phyloP scores from a whole-genome alignment of 805 yeast species.

The Cephaloascus fragrans region DNA sequence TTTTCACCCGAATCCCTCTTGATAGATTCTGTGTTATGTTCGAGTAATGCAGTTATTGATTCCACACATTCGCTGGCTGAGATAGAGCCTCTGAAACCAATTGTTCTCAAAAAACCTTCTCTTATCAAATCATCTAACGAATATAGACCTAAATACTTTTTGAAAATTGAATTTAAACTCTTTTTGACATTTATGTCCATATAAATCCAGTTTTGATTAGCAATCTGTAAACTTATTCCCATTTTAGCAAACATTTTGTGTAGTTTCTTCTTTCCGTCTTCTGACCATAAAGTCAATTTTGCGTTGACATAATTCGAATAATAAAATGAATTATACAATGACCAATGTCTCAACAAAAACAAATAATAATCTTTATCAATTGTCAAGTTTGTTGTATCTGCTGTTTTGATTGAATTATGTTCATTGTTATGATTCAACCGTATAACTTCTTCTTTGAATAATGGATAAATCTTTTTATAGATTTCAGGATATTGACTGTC shows the following conservation, averaged over 20 bases:
- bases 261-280: slow-evolving; percentile 76
- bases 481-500: slow-evolving; percentile 67
- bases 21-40: slow-evolving; percentile 38
- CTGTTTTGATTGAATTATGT: slow-evolving; percentile 14
- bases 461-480: slow-evolving; percentile 61
- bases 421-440: slow-evolving; percentile 42
- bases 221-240: slow-evolving; percentile 87
- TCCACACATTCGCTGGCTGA: slow-evolving; percentile 94
- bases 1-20: slow-evolving; percentile 11
- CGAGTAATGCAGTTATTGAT: slow-evolving; percentile 75
- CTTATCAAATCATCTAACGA: slow-evolving; percentile 77
- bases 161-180: slow-evolving; percentile 59
- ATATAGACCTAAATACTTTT: slow-evolving; percentile 59
- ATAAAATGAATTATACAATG: slow-evolving; percentile 80
- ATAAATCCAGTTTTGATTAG: slow-evolving; percentile 88
- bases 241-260: slow-evolving; percentile 92
- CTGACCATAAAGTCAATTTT: slow-evolving; percentile 80
- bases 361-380: slow-evolving; percentile 80
- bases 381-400: slow-evolving; percentile 36
- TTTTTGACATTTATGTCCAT: slow-evolving; percentile 75
- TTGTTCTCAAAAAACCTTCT: slow-evolving; percentile 80
- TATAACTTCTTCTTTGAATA: slow-evolving; percentile 73
- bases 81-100: slow-evolving; percentile 79
- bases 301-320: slow-evolving; percentile 91
- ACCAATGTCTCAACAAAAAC: slow-evolving; percentile 86